Percentiles rank a stretch among this genome's conserved stretches.
Conservation (phyloP, 2,329 filamentous ascomycete species). For the Scorias spongiosa region DNA sequence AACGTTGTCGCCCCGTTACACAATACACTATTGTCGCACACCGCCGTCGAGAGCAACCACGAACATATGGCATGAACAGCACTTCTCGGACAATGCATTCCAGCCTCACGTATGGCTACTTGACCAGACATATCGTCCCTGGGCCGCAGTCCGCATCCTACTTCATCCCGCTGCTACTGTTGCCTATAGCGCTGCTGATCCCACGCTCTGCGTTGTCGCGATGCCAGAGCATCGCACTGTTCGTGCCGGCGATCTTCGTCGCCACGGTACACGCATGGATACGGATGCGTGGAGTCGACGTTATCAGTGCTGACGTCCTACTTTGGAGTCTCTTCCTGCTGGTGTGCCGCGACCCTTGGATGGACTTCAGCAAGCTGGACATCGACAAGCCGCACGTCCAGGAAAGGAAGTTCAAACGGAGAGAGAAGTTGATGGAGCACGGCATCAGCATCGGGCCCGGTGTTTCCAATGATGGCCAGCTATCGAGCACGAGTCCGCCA, state of each 20-base stretch:
- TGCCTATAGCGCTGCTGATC: conserved; percentile 12
- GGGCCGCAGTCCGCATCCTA: conserved; percentile 15
- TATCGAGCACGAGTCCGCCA: not conserved
- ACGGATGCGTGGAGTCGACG: conserved; percentile 15
- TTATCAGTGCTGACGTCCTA: conserved; percentile 14
- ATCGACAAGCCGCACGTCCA: not conserved
- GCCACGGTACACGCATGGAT: conserved; percentile 14
- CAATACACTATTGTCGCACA: too few relatives aligned
- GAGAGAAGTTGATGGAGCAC: not conserved
- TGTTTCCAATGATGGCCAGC: not conserved
- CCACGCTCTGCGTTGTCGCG: conserved; percentile 10
- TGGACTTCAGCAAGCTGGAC: conserved; percentile 7
- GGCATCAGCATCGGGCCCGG: not conserved
- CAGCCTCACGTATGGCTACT: conserved; percentile 6
- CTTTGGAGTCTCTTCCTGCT: conserved; percentile 14
- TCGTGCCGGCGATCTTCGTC: conserved; percentile 13
- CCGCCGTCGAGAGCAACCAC: too few relatives aligned
- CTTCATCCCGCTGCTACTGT: conserved; percentile 12
- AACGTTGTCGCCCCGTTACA: too few relatives aligned
- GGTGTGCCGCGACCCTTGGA: conserved; percentile 13
- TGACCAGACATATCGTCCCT: conserved; percentile 14
- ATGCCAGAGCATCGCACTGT: conserved; percentile 10
- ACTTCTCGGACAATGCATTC: conserved; percentile 1
- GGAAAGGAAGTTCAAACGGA: conserved; percentile 1
- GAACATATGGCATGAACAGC: too few relatives aligned